phyloP scores from a whole-genome alignment of 2,329 filamentous ascomycete species.

The Drechslerella stenobrocha region DNA sequence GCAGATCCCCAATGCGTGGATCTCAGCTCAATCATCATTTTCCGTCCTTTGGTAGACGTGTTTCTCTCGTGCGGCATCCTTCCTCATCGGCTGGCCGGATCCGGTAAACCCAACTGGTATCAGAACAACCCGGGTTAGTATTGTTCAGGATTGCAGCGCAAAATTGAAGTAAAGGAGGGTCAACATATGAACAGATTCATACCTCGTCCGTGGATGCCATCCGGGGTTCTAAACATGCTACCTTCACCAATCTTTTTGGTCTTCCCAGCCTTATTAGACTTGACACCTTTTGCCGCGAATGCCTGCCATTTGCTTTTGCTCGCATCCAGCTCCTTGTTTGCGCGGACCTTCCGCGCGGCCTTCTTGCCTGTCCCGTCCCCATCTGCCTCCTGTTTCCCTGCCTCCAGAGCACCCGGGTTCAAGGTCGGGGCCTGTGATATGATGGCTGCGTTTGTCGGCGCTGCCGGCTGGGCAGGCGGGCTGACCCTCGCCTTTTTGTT shows the following conservation, averaged over 20 bases:
- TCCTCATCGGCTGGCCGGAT: conserved; percentile 92
- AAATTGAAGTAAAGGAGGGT: conserved; percentile 4
- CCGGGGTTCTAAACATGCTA: conserved; percentile 94
- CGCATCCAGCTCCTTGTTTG: conserved; percentile 86
- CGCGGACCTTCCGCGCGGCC: conserved; percentile 76
- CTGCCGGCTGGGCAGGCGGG: conserved; percentile 56
- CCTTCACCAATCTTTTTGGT: conserved; percentile 71
- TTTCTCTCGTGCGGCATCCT: conserved; percentile 74
- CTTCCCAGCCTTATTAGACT: conserved; percentile 67
- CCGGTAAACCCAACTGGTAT: conserved; percentile 86
- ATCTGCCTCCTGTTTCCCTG: conserved; percentile 66
- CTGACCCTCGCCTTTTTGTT: conserved; percentile 64
- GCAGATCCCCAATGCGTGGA: conserved; percentile 4
- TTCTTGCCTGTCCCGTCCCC: conserved; percentile 70
- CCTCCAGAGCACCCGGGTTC: conserved; percentile 65
- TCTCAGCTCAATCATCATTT: conserved; percentile 62
- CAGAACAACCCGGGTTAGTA: conserved; percentile 7
- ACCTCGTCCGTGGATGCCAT: conserved; percentile 85
- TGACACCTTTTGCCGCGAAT: conserved; percentile 72
- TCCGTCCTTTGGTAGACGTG: conserved; percentile 81
- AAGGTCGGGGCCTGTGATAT: conserved; percentile 70
- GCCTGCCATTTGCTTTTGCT: conserved; percentile 94
- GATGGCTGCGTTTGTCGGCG: conserved; percentile 58
- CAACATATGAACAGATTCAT: conserved; percentile 53
- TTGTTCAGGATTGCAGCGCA: conserved; percentile 17